Evolutionary conservation across 2,329 filamentous ascomycete genomes (phyloP).

Genomic region (Penicillium verrucosum): DNA sequence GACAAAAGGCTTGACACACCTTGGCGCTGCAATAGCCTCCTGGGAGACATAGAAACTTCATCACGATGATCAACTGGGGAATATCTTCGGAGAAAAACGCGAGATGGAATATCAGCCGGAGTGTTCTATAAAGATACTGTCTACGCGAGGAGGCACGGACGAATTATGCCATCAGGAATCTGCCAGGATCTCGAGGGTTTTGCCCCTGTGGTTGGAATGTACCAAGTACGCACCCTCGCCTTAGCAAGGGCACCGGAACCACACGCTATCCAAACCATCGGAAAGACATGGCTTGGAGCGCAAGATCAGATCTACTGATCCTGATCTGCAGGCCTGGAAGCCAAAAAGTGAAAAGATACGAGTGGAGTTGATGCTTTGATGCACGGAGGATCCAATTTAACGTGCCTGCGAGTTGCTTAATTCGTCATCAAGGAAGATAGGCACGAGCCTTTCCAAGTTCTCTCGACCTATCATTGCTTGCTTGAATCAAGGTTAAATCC

Average conservation of each 20-base stretch:
- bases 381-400: conserved; percentile 1
- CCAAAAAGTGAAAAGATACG: not conserved
- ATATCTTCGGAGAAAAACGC: not conserved
- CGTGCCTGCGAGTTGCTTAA: not conserved
- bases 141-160: not conserved
- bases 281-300: not conserved
- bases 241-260: conserved; percentile 18
- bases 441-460: conserved; percentile 1
- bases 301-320: not conserved
- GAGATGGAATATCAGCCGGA: not conserved
- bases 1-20: conserved; percentile 9
- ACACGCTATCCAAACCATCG: not conserved
- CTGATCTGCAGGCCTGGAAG: conserved; percentile 3
- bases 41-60: conserved; percentile 24
- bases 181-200: conserved; percentile 8
- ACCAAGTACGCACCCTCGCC: conserved; percentile 16
- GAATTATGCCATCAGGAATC: conserved; percentile 5
- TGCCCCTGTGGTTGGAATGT: conserved; percentile 18
- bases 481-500: not conserved
- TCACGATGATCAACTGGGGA: conserved; percentile 1
- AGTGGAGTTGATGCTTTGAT: not conserved
- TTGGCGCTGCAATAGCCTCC: conserved; percentile 22
- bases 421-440: conserved; percentile 13
- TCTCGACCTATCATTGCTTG: conserved; percentile 4
- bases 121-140: not conserved